Conservation (phyloP, 2,329 filamentous ascomycete genomes). For the Davidsoniella neocaledoniae region DNA sequence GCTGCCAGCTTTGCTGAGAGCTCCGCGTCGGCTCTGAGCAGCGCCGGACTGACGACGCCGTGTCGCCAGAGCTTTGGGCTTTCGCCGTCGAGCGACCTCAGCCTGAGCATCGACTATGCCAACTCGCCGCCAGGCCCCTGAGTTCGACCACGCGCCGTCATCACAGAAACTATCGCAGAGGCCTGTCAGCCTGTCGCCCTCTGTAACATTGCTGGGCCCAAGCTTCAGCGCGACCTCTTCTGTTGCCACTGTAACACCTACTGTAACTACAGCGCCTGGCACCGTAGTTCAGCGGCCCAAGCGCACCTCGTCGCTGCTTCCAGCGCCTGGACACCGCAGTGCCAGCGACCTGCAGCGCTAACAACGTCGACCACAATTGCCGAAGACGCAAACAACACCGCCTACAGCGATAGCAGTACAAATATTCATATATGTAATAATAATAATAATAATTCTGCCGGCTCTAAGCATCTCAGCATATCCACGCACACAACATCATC, state of each 20-base stretch:
- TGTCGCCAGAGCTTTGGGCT: slow-evolving; percentile 4
- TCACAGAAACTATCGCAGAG: neutral
- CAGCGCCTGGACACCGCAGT: too few relatives aligned
- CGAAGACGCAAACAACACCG: too few relatives aligned
- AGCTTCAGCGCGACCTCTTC: neutral
- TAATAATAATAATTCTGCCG: neutral
- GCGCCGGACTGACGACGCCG: slow-evolving; percentile 6
- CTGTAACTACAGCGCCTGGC: neutral
- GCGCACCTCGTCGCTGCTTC: too few relatives aligned
- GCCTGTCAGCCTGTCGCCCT: neutral
- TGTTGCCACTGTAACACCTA: neutral
- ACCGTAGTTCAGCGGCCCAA: neutral
- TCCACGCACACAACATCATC: too few relatives aligned
- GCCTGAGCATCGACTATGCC: neutral
- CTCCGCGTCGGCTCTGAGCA: slow-evolving; percentile 3
- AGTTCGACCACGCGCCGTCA: too few relatives aligned
- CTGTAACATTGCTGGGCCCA: neutral
- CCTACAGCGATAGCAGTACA: too few relatives aligned
- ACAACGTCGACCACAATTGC: neutral
- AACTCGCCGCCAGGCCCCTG: too few relatives aligned
- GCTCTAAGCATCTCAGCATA: too few relatives aligned
- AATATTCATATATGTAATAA: neutral
- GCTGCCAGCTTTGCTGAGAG: slow-evolving; percentile 9
- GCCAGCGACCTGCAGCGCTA: too few relatives aligned
- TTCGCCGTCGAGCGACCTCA: neutral